Evolutionary conservation across 177 flowering plant genomes (phyloP).

Genomic region (Telopea speciosissima): DNA sequence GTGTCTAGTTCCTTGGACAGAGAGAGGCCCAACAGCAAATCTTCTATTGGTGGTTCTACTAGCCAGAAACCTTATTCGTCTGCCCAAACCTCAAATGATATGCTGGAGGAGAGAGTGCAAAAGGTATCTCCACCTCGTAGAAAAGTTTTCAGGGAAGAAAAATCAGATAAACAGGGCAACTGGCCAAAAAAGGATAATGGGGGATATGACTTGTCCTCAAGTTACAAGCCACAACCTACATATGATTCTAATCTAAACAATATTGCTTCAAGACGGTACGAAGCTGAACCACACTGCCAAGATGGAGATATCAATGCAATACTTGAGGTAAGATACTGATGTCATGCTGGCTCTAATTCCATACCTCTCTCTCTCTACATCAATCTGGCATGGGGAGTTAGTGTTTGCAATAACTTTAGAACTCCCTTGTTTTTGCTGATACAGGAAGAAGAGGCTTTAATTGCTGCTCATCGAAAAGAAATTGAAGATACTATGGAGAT

Average conservation of each 20-base stretch:
- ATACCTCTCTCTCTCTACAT: not conserved
- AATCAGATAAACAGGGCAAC: constrained; percentile 49
- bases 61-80: constrained; percentile 31
- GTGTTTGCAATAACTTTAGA: not conserved
- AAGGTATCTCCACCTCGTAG: constrained; percentile 89
- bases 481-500: constrained; percentile 98
- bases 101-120: constrained; percentile 52
- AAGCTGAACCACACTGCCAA: constrained; percentile 36
- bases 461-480: constrained; percentile 94
- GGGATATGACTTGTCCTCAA: constrained; percentile 36
- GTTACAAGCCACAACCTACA: constrained; percentile 41
- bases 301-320: constrained; percentile 73
- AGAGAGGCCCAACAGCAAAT: constrained; percentile 43
- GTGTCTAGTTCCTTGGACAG: constrained; percentile 40
- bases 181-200: constrained; percentile 46
- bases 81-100: constrained; percentile 38
- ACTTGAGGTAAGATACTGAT: constrained; percentile 58
- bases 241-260: constrained; percentile 28
- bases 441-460: constrained; percentile 94
- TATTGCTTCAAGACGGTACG: constrained; percentile 37
- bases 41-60: constrained; percentile 33
- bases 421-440: constrained; percentile 9
- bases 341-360: not conserved
- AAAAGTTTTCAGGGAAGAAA: constrained; percentile 64
- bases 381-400: not conserved